These are phyloP conservation scores for Fusarium mundagurra DNA, from an alignment of 2,329 filamentous ascomycete species.

Conservation along the genomic window DNA sequence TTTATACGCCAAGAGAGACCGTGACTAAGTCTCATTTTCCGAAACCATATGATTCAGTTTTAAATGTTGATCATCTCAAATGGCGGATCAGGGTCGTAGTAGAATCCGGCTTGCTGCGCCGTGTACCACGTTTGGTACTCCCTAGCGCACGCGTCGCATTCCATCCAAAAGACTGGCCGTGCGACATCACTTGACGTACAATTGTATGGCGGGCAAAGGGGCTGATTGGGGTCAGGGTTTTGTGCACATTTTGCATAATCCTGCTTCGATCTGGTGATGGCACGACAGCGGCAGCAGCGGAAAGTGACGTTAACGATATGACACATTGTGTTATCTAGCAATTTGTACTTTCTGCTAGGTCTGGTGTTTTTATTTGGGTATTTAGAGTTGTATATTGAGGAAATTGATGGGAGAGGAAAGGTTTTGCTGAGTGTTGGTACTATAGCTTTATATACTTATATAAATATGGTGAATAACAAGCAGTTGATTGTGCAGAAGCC, in stretches of 20 bases:
- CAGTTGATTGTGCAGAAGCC: fast-evolving
- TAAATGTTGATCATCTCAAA: neutral
- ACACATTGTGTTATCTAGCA: neutral
- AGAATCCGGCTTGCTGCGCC: neutral
- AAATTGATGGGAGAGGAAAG: neutral
- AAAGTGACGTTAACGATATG: neutral
- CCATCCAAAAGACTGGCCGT: neutral
- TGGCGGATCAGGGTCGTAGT: neutral
- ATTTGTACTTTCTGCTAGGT: fast-evolving
- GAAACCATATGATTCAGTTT: neutral
- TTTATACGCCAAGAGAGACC: neutral
- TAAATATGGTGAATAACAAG: neutral
- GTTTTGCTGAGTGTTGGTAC: fast-evolving
- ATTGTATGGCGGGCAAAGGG: neutral
- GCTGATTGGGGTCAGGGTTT: neutral
- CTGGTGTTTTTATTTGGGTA: neutral
- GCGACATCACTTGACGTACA: neutral
- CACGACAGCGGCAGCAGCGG: neutral
- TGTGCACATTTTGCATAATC: neutral
- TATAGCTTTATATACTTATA: neutral
- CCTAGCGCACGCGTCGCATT: neutral
- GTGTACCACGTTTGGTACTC: neutral
- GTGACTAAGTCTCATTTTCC: neutral
- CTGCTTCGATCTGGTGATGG: neutral
- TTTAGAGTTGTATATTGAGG: neutral